Evolutionary conservation across 83 land plant species (phyloP).

Genomic region (Picea abies): DNA sequence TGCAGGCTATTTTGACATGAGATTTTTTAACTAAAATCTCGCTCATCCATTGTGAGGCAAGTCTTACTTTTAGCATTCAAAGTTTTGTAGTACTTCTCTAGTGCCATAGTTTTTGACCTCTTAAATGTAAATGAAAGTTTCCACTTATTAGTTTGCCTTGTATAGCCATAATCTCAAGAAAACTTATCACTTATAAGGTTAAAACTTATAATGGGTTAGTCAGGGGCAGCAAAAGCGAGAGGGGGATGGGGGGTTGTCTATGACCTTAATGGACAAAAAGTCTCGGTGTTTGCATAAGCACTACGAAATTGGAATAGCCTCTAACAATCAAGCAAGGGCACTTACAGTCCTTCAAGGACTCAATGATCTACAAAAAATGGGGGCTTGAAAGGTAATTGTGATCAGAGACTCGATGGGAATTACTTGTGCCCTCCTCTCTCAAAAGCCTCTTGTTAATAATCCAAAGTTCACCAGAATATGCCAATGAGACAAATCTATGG

Average conservation of each 20-base stretch:
- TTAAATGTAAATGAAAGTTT: not conserved
- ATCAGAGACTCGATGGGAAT: too few species aligned
- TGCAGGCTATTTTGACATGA: not conserved
- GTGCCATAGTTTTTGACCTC: not conserved
- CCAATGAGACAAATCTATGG: too few species aligned
- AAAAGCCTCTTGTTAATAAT: too few species aligned
- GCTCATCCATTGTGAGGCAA: not conserved
- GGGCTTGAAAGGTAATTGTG: too few species aligned
- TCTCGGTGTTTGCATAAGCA: too few species aligned
- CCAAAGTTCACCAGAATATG: too few species aligned
- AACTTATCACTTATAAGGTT: not conserved
- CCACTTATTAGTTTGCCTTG: not conserved
- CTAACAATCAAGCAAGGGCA: not conserved
- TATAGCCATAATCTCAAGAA: not conserved
- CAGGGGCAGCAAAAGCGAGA: too few species aligned
- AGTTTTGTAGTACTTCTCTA: not conserved
- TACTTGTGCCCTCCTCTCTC: too few species aligned
- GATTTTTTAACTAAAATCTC: not conserved
- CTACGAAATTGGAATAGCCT: not conserved
- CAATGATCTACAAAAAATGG: too few species aligned
- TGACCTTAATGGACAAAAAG: too few species aligned
- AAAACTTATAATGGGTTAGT: too few species aligned
- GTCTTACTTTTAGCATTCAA: not conserved
- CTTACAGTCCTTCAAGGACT: not conserved
- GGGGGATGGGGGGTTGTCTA: too few species aligned